Evolutionary conservation across 148 eudicot species (phyloP).

Genomic region (Amaranthus hypochondriacus): DNA sequence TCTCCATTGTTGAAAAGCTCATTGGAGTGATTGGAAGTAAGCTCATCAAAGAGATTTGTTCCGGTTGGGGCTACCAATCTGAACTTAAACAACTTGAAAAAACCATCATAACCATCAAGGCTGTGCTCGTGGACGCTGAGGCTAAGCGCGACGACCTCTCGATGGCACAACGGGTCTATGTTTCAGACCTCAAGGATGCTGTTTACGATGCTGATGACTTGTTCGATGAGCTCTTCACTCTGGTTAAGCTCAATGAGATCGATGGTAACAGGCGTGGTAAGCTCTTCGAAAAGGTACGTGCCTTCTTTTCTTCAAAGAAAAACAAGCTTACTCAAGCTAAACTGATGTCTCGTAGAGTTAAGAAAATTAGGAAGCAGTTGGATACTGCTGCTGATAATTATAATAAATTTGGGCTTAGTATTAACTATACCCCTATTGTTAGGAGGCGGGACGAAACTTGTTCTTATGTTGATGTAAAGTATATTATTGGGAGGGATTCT

Average conservation of each 20-base stretch:
- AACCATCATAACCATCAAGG: not conserved
- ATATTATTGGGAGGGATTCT: constrained; percentile 20
- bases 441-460: constrained; percentile 5
- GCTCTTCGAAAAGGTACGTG: not conserved
- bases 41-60: not conserved
- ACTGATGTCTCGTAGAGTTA: constrained; percentile 6
- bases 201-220: constrained; percentile 25
- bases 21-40: not conserved
- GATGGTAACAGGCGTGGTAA: not conserved
- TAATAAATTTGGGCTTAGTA: not conserved
- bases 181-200: constrained; percentile 13
- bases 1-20: constrained; percentile 2
- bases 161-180: not conserved
- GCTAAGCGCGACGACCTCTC: not conserved
- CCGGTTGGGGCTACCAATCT: constrained; percentile 5
- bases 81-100: not conserved
- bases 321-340: not conserved
- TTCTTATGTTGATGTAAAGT: constrained; percentile 6
- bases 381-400: not conserved
- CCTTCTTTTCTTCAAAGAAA: not conserved
- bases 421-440: constrained; percentile 1
- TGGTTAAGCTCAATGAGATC: not conserved
- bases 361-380: constrained; percentile 1
- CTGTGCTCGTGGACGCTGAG: constrained; percentile 13
- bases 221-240: constrained; percentile 18